Conservation (phyloP, 306 rosid species). For the Carpinus viminea region DNA sequence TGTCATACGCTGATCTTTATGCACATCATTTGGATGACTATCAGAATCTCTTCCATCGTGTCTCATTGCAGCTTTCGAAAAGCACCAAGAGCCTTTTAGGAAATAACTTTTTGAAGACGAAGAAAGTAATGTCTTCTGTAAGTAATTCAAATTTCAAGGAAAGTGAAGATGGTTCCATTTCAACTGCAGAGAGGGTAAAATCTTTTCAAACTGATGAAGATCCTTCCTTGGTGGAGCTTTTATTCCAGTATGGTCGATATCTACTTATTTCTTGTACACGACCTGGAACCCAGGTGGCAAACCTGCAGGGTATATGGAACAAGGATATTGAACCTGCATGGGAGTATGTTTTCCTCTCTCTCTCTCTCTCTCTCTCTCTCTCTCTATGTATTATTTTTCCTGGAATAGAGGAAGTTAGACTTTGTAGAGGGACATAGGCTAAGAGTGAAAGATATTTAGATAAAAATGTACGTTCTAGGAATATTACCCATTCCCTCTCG, state of each 20-base stretch:
- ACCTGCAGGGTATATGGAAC: constrained; percentile 97
- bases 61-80: constrained; percentile 80
- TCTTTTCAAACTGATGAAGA: constrained; percentile 84
- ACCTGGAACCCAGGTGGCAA: constrained; percentile 83
- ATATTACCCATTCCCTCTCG: not conserved
- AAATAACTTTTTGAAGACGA: constrained; percentile 24
- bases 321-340: constrained; percentile 72
- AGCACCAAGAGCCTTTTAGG: constrained; percentile 43
- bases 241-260: constrained; percentile 94
- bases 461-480: not conserved
- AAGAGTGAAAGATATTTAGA: not conserved
- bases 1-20: constrained; percentile 65
- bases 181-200: constrained; percentile 86
- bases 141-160: constrained; percentile 31
- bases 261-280: constrained; percentile 83
- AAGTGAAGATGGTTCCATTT: constrained; percentile 39
- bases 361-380: constrained; percentile 11
- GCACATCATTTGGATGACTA: constrained; percentile 74
- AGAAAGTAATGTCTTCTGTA: constrained; percentile 24
- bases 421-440: constrained; percentile 12
- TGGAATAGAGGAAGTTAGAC: constrained; percentile 17
- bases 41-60: constrained; percentile 82
- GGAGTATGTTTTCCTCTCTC: constrained; percentile 61
- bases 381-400: not conserved
- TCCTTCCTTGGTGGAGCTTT: constrained; percentile 84